phyloP scores from a whole-genome alignment of 768 basidiomycete species.

The Pisolithus sp. region DNA sequence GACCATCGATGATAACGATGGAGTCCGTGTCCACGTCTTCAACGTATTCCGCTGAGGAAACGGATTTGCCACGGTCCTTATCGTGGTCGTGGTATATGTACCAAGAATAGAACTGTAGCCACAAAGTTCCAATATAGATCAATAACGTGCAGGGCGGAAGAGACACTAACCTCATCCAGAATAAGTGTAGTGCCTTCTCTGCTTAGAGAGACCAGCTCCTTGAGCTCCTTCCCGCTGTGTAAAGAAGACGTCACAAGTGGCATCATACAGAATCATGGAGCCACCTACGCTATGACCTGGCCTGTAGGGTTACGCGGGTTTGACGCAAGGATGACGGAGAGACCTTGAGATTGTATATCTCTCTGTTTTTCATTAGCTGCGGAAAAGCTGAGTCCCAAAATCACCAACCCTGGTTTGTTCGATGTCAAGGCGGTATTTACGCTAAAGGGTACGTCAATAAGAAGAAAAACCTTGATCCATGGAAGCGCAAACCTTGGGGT shows the following conservation, averaged over 20 bases:
- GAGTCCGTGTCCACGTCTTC: constrained; percentile 85
- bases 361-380: constrained; percentile 33
- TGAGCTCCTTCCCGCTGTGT: constrained; percentile 67
- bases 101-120: constrained; percentile 85
- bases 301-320: constrained; percentile 98
- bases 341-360: constrained; percentile 78
- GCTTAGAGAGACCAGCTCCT: constrained; percentile 67
- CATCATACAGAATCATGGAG: neutral
- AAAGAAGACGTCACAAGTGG: constrained; percentile 4
- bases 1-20: constrained; percentile 81
- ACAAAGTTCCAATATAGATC: neutral
- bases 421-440: constrained; percentile 72
- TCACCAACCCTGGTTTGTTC: constrained; percentile 61
- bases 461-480: neutral
- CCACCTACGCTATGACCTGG: constrained; percentile 63
- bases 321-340: constrained; percentile 80
- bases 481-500: constrained; percentile 33
- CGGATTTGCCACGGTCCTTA: constrained; percentile 64
- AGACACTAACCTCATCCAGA: constrained; percentile 61
- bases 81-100: constrained; percentile 84
- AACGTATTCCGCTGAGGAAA: constrained; percentile 79
- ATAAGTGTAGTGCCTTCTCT: constrained; percentile 79
- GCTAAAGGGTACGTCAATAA: constrained; percentile 25
- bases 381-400: neutral
- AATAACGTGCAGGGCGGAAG: neutral